Evolutionary conservation across 2,329 filamentous ascomycete genomes (phyloP).

Genomic region (Byssochlamys sp.): DNA sequence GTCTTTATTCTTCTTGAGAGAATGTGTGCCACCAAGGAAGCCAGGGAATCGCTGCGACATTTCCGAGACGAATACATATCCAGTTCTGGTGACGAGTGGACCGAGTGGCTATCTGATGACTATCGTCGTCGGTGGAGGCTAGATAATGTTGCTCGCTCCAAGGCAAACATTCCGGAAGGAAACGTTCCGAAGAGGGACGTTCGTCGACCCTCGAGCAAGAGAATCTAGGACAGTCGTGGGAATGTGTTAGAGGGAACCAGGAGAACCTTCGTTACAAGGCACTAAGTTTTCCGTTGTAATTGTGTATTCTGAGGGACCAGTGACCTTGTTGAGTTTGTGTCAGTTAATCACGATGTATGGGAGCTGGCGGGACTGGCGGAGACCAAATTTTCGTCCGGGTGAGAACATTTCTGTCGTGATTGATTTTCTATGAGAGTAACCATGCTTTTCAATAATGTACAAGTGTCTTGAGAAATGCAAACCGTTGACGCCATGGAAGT

Average conservation of each 20-base stretch:
- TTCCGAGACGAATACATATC: slow-evolving; percentile 20
- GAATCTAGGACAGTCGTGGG: background rate
- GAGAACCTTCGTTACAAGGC: background rate
- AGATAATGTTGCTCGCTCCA: background rate
- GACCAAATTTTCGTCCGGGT: background rate
- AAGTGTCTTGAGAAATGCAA: background rate
- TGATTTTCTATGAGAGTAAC: background rate
- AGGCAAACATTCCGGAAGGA: too few relatives aligned
- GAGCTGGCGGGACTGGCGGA: background rate
- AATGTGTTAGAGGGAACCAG: too few relatives aligned
- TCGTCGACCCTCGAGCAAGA: background rate
- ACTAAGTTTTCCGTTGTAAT: background rate
- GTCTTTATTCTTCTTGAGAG: slow-evolving; percentile 27
- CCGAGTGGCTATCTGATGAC: background rate
- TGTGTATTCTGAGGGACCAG: too few relatives aligned
- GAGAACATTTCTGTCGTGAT: background rate
- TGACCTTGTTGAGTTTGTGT: background rate
- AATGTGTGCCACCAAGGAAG: slow-evolving; percentile 26
- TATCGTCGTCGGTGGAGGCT: background rate
- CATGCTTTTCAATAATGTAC: background rate
- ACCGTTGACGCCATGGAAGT: background rate
- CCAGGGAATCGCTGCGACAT: slow-evolving; percentile 21
- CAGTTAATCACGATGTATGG: background rate
- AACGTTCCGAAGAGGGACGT: background rate
- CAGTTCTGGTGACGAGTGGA: slow-evolving; percentile 6